A percentile compares a stretch with the other conserved stretches of the same genome.
These are phyloP conservation scores for Crithidia bombi DNA, from an alignment of 208 protist species.

Conservation along the genomic window DNA sequence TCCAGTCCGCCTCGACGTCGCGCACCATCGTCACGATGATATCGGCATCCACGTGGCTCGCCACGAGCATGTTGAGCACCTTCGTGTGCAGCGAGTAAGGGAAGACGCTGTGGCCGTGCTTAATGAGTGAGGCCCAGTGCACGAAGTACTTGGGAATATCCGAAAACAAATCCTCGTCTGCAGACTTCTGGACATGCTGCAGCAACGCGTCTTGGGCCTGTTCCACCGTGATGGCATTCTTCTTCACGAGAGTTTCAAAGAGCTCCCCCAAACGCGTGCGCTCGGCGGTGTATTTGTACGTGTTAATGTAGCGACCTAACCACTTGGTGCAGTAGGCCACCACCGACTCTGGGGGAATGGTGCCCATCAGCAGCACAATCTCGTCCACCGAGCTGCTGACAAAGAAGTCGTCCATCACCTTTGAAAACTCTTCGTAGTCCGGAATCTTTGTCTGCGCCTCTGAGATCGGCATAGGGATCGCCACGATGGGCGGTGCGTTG, in stretches of 20 bases:
- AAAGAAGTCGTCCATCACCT: conserved; percentile 86
- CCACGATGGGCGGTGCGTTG: neutral
- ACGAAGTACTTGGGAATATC: conserved; percentile 81
- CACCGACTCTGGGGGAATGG: conserved; percentile 47
- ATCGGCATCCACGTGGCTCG: conserved; percentile 40
- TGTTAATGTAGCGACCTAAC: conserved; percentile 79
- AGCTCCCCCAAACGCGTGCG: conserved; percentile 77
- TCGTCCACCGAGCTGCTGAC: conserved; percentile 59
- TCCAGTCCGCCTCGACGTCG: conserved; percentile 43
- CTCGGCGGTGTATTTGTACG: conserved; percentile 66
- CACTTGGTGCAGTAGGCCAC: conserved; percentile 64
- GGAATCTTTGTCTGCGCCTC: conserved; percentile 46
- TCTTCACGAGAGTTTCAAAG: conserved; percentile 64
- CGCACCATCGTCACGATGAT: conserved; percentile 57
- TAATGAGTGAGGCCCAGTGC: conserved; percentile 78
- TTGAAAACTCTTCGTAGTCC: conserved; percentile 70
- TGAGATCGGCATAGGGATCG: conserved; percentile 6
- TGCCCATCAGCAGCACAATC: conserved; percentile 44
- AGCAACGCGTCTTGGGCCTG: conserved; percentile 60
- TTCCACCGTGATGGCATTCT: conserved; percentile 46
- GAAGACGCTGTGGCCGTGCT: conserved; percentile 64
- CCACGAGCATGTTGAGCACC: conserved; percentile 78
- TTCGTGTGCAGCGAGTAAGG: conserved; percentile 66
- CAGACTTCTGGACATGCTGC: conserved; percentile 58
- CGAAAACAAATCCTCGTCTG: conserved; percentile 67